Conservation (phyloP, 148 eudicot genomes). For the Rhododendron mucronatum region DNA sequence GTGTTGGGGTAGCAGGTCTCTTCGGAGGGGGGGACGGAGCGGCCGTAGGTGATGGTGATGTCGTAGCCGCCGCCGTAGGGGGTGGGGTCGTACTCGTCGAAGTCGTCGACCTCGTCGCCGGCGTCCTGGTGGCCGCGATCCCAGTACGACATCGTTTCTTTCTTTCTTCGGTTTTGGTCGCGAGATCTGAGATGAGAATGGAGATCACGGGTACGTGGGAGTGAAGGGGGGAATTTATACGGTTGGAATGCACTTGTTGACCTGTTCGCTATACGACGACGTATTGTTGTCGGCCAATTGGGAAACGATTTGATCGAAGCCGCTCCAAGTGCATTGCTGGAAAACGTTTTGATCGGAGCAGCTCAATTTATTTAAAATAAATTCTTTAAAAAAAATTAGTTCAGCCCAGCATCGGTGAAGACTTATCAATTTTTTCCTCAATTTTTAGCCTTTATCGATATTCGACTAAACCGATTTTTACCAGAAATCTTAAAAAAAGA, state of each 20-base stretch:
- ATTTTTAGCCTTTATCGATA: too few relatives aligned
- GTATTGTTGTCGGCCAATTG: neutral
- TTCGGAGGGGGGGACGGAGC: slow-evolving; percentile 64
- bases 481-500: too few relatives aligned
- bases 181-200: neutral
- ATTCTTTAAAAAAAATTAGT: too few relatives aligned
- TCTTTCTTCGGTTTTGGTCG: neutral
- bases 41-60: slow-evolving; percentile 67
- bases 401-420: too few relatives aligned
- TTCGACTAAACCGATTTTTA: too few relatives aligned
- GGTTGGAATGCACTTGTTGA: neutral
- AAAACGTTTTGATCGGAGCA: too few relatives aligned
- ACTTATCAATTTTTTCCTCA: too few relatives aligned
- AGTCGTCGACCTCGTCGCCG: slow-evolving; percentile 61
- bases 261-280: neutral
- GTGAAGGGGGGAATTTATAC: neutral
- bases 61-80: slow-evolving; percentile 94
- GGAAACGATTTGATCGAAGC: too few relatives aligned
- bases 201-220: neutral
- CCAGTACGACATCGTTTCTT: slow-evolving; percentile 73
- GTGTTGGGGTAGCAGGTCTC: slow-evolving; percentile 71
- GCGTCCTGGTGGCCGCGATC: slow-evolving; percentile 45
- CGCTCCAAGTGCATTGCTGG: too few relatives aligned
- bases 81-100: slow-evolving; percentile 80
- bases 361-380: too few relatives aligned